A percentile compares a stretch with the other conserved stretches of the same genome.
Evolutionary conservation across 768 basidiomycete genomes (phyloP).

Genomic region (Leccinum arenicola): DNA sequence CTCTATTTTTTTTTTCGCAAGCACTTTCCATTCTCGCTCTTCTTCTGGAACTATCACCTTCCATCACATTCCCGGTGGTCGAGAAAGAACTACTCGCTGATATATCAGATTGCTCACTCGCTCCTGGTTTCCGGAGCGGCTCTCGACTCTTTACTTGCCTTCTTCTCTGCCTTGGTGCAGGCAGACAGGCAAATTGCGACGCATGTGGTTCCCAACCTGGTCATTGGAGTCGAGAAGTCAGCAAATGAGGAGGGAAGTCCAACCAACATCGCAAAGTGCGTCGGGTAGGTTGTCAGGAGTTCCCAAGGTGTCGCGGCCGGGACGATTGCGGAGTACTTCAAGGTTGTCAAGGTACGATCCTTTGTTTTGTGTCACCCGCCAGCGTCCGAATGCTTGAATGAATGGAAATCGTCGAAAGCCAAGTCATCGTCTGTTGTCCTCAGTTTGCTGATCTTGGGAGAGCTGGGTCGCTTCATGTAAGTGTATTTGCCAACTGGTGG

Average conservation of each 20-base stretch:
- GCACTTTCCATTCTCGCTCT: constrained; percentile 63
- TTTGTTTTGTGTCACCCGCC: not conserved
- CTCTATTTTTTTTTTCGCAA: constrained; percentile 59
- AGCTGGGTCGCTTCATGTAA: constrained; percentile 89
- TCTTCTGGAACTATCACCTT: constrained; percentile 65
- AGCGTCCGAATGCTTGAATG: constrained; percentile 1
- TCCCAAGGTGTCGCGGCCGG: constrained; percentile 72
- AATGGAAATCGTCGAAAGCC: constrained; percentile 55
- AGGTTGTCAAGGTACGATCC: constrained; percentile 63
- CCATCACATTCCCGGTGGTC: constrained; percentile 70
- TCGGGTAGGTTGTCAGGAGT: constrained; percentile 78
- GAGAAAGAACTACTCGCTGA: constrained; percentile 66
- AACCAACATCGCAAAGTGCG: constrained; percentile 78
- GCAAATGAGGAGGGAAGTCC: constrained; percentile 53
- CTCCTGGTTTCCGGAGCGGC: constrained; percentile 73
- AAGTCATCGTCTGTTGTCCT: constrained; percentile 70
- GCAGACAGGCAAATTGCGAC: constrained; percentile 83
- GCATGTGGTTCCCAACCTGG: constrained; percentile 76
- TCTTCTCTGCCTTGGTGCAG: constrained; percentile 78
- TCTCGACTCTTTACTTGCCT: constrained; percentile 77
- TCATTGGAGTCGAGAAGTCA: constrained; percentile 62
- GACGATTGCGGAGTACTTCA: constrained; percentile 82
- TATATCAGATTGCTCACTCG: constrained; percentile 74
- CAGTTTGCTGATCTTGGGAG: constrained; percentile 86
- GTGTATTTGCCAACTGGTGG: not conserved